Percentiles rank a stretch among this genome's conserved stretches.
Evolutionary conservation across 164 flowering plant genomes (phyloP).

Genomic region (Macadamia integrifolia): DNA sequence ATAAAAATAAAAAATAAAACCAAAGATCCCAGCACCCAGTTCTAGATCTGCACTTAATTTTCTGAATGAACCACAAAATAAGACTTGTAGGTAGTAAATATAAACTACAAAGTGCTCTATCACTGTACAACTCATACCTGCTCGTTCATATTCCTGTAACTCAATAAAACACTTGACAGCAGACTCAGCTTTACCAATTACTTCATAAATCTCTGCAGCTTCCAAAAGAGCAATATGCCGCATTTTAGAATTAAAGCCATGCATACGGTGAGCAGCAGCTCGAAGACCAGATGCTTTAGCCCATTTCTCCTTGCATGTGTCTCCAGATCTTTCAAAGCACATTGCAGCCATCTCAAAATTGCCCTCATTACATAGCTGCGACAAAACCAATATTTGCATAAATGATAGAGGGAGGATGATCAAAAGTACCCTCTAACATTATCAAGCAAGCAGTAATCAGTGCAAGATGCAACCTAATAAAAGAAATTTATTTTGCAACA

Average conservation of each 20-base stretch:
- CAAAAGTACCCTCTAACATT: too few species aligned
- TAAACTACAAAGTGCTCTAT: too few species aligned
- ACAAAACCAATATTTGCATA: neutral
- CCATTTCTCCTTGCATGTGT: slow-evolving; percentile 39
- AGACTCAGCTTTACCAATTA: slow-evolving; percentile 43
- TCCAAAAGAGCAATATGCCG: slow-evolving; percentile 31
- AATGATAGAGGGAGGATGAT: too few species aligned
- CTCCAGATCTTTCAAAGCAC: slow-evolving; percentile 80
- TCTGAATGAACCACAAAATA: too few species aligned
- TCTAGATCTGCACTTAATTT: too few species aligned
- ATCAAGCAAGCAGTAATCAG: too few species aligned
- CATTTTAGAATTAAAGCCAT: slow-evolving; percentile 31
- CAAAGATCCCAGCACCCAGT: too few species aligned
- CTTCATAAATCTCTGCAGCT: slow-evolving; percentile 62
- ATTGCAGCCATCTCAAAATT: slow-evolving; percentile 68
- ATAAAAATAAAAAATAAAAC: too few species aligned
- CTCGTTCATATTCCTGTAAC: slow-evolving; percentile 46
- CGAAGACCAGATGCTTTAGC: slow-evolving; percentile 55
- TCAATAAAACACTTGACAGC: slow-evolving; percentile 62
- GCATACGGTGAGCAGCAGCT: slow-evolving; percentile 42
- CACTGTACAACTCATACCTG: slow-evolving; percentile 31
- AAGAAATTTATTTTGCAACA: too few species aligned
- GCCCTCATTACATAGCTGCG: slow-evolving; percentile 50
- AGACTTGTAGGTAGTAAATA: too few species aligned
- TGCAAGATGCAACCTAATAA: too few species aligned